Conservation (phyloP, 495 filamentous ascomycete genomes). For the Aspergillus asperescens region DNA sequence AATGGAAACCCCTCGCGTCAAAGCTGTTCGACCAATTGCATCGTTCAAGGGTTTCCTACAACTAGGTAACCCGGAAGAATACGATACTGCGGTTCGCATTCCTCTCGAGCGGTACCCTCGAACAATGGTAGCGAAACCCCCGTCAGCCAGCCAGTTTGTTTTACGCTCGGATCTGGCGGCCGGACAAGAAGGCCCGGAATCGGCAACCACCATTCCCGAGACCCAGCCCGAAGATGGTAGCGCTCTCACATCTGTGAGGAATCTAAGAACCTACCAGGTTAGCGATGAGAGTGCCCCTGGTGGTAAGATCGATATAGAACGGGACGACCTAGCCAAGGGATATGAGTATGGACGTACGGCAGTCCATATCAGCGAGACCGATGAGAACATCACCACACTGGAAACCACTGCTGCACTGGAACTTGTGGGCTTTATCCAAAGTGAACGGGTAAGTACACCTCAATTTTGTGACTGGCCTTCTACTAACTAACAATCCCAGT, state of each 20-base stretch:
- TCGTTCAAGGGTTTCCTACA: constrained; percentile 76
- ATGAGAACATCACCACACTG: constrained; percentile 73
- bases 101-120: constrained; percentile 86
- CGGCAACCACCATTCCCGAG: constrained; percentile 42
- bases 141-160: constrained; percentile 71
- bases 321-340: constrained; percentile 82
- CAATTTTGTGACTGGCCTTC: background rate
- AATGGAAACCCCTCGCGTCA: constrained; percentile 70
- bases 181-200: constrained; percentile 42
- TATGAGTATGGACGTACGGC: constrained; percentile 92
- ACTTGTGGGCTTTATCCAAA: constrained; percentile 79
- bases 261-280: constrained; percentile 72
- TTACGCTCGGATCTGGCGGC: constrained; percentile 41
- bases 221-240: constrained; percentile 25
- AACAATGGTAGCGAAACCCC: constrained; percentile 67
- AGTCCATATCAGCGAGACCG: constrained; percentile 79
- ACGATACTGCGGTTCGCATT: constrained; percentile 74
- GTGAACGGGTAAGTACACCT: constrained; percentile 53
- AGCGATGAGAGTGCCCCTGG: constrained; percentile 66
- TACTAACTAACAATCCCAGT: constrained; percentile 46
- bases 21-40: constrained; percentile 62
- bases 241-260: constrained; percentile 60
- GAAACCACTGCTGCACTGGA: constrained; percentile 70
- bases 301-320: constrained; percentile 77
- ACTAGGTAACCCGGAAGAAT: constrained; percentile 69